A percentile compares a stretch with the other conserved stretches of the same genome.
Conservation (phyloP, 768 basidiomycete species). For the Nidularia pulvinata region DNA sequence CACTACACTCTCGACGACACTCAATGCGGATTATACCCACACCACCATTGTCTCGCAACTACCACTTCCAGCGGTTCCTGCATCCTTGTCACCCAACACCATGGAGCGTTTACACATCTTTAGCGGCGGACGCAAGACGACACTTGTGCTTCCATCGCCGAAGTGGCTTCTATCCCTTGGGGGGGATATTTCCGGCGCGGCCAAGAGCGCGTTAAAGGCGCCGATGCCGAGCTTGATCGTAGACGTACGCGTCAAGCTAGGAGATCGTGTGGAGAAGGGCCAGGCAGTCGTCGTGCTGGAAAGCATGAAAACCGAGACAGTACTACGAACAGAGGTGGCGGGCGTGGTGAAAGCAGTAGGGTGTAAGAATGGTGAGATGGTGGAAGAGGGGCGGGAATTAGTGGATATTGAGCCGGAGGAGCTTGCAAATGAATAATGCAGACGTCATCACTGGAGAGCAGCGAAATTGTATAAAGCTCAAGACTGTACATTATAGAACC, state of each 20-base stretch:
- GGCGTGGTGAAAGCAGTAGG: conserved; percentile 74
- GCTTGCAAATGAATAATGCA: neutral
- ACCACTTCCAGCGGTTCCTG: conserved; percentile 50
- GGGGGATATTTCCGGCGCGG: conserved; percentile 51
- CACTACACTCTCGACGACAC: conserved; percentile 51
- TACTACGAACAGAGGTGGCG: conserved; percentile 66
- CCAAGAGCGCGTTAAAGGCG: conserved; percentile 69
- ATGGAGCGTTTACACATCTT: conserved; percentile 83
- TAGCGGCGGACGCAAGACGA: conserved; percentile 58
- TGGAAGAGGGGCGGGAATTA: conserved; percentile 82
- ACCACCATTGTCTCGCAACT: conserved; percentile 79
- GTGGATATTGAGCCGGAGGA: conserved; percentile 60
- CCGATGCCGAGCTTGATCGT: conserved; percentile 97
- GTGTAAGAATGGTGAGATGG: conserved; percentile 88
- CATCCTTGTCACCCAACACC: conserved; percentile 51
- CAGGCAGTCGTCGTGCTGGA: conserved; percentile 85
- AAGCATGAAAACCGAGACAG: conserved; percentile 98
- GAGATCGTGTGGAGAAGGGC: conserved; percentile 79
- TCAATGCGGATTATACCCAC: conserved; percentile 45
- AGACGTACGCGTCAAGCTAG: conserved; percentile 77
- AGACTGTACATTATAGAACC: too few relatives aligned
- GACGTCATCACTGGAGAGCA: neutral
- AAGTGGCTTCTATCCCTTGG: conserved; percentile 69
- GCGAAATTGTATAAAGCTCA: too few relatives aligned
- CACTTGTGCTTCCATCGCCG: conserved; percentile 67